These are phyloP conservation scores for Penicillium digitatum DNA, from an alignment of 2,329 filamentous ascomycete genomes.

Conservation along the genomic window DNA sequence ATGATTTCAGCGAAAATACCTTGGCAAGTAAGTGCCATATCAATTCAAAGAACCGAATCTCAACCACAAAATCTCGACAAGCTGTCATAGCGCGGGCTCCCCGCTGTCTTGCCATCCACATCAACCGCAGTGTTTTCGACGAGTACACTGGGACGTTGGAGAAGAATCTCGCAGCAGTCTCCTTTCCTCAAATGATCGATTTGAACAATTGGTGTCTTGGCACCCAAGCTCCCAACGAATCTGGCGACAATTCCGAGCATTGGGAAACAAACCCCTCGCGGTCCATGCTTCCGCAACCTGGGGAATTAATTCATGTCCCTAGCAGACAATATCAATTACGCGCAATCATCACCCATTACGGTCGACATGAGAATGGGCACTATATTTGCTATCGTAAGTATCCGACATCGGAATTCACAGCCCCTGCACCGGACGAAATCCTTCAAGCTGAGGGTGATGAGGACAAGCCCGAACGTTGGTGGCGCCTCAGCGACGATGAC, in stretches of 20 bases:
- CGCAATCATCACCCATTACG: slow-evolving; percentile 83
- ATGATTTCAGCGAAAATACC: slow-evolving; percentile 71
- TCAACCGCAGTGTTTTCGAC: slow-evolving; percentile 90
- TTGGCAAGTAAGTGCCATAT: slow-evolving; percentile 63
- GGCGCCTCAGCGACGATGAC: slow-evolving; percentile 83
- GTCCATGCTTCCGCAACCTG: slow-evolving; percentile 68
- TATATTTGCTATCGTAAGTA: slow-evolving; percentile 87
- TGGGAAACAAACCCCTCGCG: slow-evolving; percentile 66
- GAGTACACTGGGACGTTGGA: slow-evolving; percentile 71
- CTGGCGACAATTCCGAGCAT: slow-evolving; percentile 52
- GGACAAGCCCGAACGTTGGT: slow-evolving; percentile 63
- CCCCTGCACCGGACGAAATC: slow-evolving; percentile 30
- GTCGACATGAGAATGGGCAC: slow-evolving; percentile 90
- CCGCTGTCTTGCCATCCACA: slow-evolving; percentile 74
- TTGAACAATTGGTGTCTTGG: slow-evolving; percentile 82
- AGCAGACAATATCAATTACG: slow-evolving; percentile 65
- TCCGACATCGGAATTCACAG: slow-evolving; percentile 40
- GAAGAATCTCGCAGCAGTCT: slow-evolving; percentile 78
- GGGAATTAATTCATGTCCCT: slow-evolving; percentile 50
- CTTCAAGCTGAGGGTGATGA: slow-evolving; percentile 33
- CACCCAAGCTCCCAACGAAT: slow-evolving; percentile 38
- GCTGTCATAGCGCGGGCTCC: slow-evolving; percentile 80
- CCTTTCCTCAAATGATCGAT: slow-evolving; percentile 70
- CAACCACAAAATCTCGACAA: slow-evolving; percentile 83
- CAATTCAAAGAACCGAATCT: slow-evolving; percentile 63